These are phyloP conservation scores for Penicillium sp. DNA, from an alignment of 2,329 filamentous ascomycete species.

Conservation along the genomic window DNA sequence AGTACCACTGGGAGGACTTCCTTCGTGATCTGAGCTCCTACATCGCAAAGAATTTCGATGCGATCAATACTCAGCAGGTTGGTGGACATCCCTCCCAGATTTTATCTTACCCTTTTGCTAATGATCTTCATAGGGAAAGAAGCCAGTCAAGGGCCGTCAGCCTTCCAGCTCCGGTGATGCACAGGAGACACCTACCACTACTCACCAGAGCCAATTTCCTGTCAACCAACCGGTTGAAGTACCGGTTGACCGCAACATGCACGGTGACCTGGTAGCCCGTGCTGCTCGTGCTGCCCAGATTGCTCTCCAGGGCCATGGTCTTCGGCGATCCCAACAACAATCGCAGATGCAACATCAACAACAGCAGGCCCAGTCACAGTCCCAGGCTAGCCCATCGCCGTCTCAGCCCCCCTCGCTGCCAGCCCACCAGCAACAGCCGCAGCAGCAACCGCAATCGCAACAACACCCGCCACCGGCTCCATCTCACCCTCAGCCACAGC, in stretches of 20 bases:
- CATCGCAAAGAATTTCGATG: conserved; percentile 60
- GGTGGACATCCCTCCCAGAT: conserved; percentile 12
- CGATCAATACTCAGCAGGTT: conserved; percentile 52
- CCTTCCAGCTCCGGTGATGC: conserved; percentile 40
- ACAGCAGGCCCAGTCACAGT: conserved; percentile 33
- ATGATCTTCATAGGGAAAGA: conserved; percentile 37
- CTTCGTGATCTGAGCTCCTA: conserved; percentile 60
- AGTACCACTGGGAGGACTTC: conserved; percentile 67
- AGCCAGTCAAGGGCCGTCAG: conserved; percentile 41
- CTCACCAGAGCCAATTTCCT: conserved; percentile 46
- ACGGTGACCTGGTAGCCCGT: conserved; percentile 50
- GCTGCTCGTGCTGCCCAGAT: conserved; percentile 52
- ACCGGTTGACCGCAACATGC: conserved; percentile 44
- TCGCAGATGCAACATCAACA: conserved; percentile 36
- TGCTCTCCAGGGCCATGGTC: conserved; percentile 48
- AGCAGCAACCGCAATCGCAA: background rate
- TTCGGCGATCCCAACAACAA: conserved; percentile 40
- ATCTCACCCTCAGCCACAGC: conserved; percentile 26
- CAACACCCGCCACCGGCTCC: conserved; percentile 19
- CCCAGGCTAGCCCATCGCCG: conserved; percentile 28
- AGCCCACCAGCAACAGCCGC: conserved; percentile 29
- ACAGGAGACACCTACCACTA: conserved; percentile 40
- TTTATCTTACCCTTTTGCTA: conserved; percentile 15
- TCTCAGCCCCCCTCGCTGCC: conserved; percentile 25
- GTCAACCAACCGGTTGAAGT: conserved; percentile 43